These are phyloP conservation scores for Arthrobotrys pseudoclavata DNA, from an alignment of 2,329 filamentous ascomycete species.

Conservation along the genomic window DNA sequence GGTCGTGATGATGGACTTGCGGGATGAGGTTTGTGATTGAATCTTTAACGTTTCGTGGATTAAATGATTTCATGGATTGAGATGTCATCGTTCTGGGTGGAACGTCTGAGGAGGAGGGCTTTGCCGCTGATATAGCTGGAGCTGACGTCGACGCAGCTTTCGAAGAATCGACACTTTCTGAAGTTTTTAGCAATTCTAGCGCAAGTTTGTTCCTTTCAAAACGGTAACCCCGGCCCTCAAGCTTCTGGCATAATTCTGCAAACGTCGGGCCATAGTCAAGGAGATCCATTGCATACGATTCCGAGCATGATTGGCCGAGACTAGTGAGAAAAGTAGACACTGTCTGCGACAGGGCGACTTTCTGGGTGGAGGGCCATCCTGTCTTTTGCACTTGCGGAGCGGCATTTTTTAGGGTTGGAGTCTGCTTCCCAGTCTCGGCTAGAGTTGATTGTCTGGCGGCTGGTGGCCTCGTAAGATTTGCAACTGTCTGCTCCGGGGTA, in stretches of 20 bases:
- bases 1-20: conserved; percentile 12
- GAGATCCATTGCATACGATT: conserved; percentile 29
- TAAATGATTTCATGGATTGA: conserved; percentile 53
- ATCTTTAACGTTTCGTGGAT: conserved; percentile 55
- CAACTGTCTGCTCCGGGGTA: conserved; percentile 59
- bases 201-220: conserved; percentile 51
- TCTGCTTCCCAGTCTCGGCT: background rate
- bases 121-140: conserved; percentile 44
- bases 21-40: conserved; percentile 38
- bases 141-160: conserved; percentile 8
- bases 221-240: conserved; percentile 40
- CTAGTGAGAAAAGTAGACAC: conserved; percentile 27
- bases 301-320: conserved; percentile 23
- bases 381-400: conserved; percentile 44
- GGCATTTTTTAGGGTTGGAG: conserved; percentile 24
- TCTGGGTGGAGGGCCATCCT: conserved; percentile 43
- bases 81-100: conserved; percentile 16
- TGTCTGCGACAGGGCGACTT: conserved; percentile 29
- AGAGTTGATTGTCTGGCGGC: background rate
- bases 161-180: conserved; percentile 4
- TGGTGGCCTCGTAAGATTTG: conserved; percentile 8
- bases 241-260: conserved; percentile 38
- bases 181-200: conserved; percentile 40
- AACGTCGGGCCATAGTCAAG: conserved; percentile 48
- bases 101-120: background rate